A percentile compares a stretch with the other conserved stretches of the same genome.
phyloP scores from a whole-genome alignment of 768 basidiomycete genomes.

The Calocybe indica region DNA sequence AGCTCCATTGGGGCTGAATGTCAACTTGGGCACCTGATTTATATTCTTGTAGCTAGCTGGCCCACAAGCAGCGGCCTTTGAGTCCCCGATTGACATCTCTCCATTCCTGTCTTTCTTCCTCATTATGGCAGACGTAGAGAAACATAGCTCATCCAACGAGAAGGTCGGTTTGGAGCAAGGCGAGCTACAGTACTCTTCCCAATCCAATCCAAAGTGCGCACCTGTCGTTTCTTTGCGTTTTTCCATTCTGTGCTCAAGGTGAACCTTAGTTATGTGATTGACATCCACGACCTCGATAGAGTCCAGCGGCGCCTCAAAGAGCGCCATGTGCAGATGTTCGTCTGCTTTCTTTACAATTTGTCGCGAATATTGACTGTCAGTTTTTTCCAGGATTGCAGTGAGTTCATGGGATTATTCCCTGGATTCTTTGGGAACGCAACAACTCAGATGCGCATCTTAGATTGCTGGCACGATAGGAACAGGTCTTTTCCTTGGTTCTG shows the following conservation, averaged over 20 bases:
- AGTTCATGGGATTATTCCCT: slow-evolving; percentile 13
- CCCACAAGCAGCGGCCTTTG: too few species aligned
- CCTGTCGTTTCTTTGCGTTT: not conserved
- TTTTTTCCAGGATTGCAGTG: slow-evolving; percentile 52
- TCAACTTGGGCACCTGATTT: too few species aligned
- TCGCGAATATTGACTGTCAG: not conserved
- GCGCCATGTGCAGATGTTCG: slow-evolving; percentile 75
- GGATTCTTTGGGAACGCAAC: not conserved
- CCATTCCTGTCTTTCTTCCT: not conserved
- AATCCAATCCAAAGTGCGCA: not conserved
- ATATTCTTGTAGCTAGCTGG: too few species aligned
- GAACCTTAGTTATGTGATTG: slow-evolving; percentile 36
- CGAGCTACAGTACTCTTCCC: not conserved
- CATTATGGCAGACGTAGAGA: not conserved
- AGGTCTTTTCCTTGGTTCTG: slow-evolving; percentile 69
- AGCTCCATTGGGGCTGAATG: too few species aligned
- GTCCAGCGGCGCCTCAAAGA: slow-evolving; percentile 72
- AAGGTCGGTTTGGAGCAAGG: too few species aligned
- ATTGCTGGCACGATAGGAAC: slow-evolving; percentile 75
- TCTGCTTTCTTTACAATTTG: slow-evolving; percentile 2
- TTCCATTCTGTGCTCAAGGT: not conserved
- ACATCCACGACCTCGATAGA: slow-evolving; percentile 58
- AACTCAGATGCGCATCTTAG: slow-evolving; percentile 19
- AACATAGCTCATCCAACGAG: not conserved
- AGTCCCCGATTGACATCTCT: not conserved